Evolutionary conservation across 2,329 filamentous ascomycete genomes (phyloP), one percentile per base, ranked within the genome.

Genomic region (Pezicula radicicola): DNA sequence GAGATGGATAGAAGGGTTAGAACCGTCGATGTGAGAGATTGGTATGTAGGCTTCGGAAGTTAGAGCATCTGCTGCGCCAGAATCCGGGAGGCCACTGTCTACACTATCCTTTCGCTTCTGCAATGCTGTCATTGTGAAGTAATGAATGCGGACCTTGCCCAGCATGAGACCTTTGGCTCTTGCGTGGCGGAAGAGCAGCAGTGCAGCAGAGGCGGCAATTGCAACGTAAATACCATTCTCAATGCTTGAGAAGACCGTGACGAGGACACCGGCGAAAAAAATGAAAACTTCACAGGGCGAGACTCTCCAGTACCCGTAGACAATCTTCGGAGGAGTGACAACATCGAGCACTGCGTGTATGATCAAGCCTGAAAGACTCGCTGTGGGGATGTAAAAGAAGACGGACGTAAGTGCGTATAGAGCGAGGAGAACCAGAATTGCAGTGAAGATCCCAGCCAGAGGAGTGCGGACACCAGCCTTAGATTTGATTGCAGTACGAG

Each of bases 401-500:
- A 92, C 83, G 0, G 83, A 82, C 0, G 89, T 85, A 27, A 94
- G 73, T 5, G 84, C 88, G 60, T 94, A 93, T 53, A 93, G 83
- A 5, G 89, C 88, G 9, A 94, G 74, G 1, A 93, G 75, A 1
- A 94, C 85, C 6, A 94, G 80, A 27, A 88, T 53, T 0, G 88
- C 89, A 30, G 88, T 93, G 60, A 93, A 89, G 25, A 91, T 76
- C 67, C 89, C 88, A 28, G 87, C 89, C 37, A 93, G 75, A 0
- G 89, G 89, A 0, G 88, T 93, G 39, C 87, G 82, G 4, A 92
- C 89, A 57, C 89, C 89, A 48, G 89, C 88, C 69, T 93, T 93
- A 3, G 88, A 89, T 63, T 93, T 42, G 30, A 51, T 30, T 33
- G 43, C 43, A 21, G 45, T 40, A 13, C 33, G 21, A 6, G 83